Evolutionary conservation across 768 basidiomycete genomes (phyloP), one percentile per base, ranked within the genome.

Genomic region (Leccinum imitatum): DNA sequence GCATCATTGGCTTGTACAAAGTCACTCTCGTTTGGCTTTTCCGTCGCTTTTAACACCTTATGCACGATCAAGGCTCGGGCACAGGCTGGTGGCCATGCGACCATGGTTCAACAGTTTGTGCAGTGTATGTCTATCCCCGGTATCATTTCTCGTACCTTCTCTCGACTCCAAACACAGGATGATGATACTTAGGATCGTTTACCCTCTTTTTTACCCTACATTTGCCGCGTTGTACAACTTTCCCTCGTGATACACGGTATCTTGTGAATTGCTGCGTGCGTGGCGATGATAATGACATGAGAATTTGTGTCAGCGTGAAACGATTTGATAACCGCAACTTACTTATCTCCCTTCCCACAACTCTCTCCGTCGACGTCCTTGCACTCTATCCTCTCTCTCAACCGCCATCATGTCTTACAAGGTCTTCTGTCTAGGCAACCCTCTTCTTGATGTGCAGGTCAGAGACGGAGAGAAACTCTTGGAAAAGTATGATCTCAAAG

Each of bases 371-470:
- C 58, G 31, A 68, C 68, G 52, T 58, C 50, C 56, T 56, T 56
- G 52, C 57, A 52, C 50, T 54, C 54, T 19, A 11, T 21, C 35
- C 55, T 25, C 53, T 31, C 59, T 19, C 46, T 53, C 53, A 13
- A 67, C 50, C 62, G 80, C 82, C 80, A 73, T 85, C 80, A 73
- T 85, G 52, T 75, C 80, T 23, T 89, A 85, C 78, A 73, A 81
- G 48, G 77, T 98, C 50, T 93, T 98, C 78, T 92, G 87, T 79
- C 78, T 98, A 78, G 96, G 96, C 47, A 98, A 98, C 77, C 96
- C 96, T 67, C 82, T 98, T 71, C 89, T 98, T 54, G 95, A 99
- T 75, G 90, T 99, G 79, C 95, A 96, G 77, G 93, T 96, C 70
- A 85, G 78, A 62, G 82, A 92, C 62, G 93, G 91, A 53, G 93